These are phyloP conservation scores for Quercus aquifolioides DNA, from an alignment of 306 rosid genomes.

Conservation along the genomic window DNA sequence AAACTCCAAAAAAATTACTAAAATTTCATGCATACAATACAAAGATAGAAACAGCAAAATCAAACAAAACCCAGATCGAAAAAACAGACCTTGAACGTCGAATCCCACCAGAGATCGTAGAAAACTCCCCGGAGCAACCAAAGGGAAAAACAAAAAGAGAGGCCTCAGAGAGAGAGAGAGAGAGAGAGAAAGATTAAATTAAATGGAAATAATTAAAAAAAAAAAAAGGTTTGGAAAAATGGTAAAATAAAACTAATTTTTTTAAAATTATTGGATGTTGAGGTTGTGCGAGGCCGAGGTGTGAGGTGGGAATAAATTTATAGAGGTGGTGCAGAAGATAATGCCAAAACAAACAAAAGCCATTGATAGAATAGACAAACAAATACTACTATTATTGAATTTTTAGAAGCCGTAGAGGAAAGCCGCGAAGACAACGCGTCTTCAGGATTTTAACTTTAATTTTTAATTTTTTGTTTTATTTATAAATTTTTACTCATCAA, in stretches of 20 bases:
- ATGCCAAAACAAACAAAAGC: neutral
- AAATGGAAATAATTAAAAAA: neutral
- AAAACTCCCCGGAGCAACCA: constrained; percentile 28
- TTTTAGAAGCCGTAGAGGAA: constrained; percentile 3
- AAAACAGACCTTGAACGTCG: constrained; percentile 37
- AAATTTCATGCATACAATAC: neutral
- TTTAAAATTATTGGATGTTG: neutral
- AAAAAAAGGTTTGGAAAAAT: neutral
- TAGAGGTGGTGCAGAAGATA: neutral
- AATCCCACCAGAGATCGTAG: constrained; percentile 41
- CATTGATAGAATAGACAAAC: neutral
- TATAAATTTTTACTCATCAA: neutral
- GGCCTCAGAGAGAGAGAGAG: neutral
- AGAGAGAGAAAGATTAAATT: neutral
- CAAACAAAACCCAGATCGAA: constrained; percentile 34
- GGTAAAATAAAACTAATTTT: too few relatives aligned
- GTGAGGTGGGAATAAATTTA: neutral
- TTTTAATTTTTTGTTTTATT: neutral
- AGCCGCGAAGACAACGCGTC: constrained; percentile 28
- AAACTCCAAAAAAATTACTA: neutral
- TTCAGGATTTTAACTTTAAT: constrained; percentile 1
- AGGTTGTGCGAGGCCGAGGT: neutral
- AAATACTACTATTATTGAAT: too few relatives aligned
- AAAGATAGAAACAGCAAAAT: neutral
- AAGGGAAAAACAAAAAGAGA: constrained; percentile 7